Evolutionary conservation across 768 basidiomycete species (phyloP).

Genomic region (Tricholoma hemisulphureum): DNA sequence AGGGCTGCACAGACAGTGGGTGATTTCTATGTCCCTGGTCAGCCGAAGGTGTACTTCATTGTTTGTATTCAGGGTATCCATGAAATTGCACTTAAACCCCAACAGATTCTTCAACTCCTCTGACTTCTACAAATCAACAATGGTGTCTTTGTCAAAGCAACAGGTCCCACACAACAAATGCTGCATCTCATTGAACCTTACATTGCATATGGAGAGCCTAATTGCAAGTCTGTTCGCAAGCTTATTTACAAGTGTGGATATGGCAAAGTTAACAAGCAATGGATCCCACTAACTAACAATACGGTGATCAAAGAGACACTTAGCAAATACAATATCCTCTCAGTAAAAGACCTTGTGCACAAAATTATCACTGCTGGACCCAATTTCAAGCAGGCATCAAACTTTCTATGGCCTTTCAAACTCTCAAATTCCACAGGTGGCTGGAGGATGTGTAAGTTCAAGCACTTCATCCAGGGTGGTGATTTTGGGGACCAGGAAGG

Average conservation of each 20-base stretch:
- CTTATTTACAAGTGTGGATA: slow-evolving; percentile 99
- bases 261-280: slow-evolving; percentile 97
- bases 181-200: slow-evolving; percentile 97
- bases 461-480: slow-evolving; percentile 93
- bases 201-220: slow-evolving; percentile 96
- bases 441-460: slow-evolving; percentile 98
- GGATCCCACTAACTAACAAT: slow-evolving; percentile 94
- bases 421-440: slow-evolving; percentile 98
- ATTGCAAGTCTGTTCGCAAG: slow-evolving; percentile 95
- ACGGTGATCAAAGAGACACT: slow-evolving; percentile 86
- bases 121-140: slow-evolving; percentile 99
- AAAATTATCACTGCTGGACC: slow-evolving; percentile 95
- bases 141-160: slow-evolving; percentile 97
- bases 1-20: slow-evolving; percentile 87
- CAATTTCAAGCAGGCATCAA: slow-evolving; percentile 98
- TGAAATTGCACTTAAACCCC: slow-evolving; percentile 98
- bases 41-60: slow-evolving; percentile 97
- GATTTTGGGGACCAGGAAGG: slow-evolving; percentile 96
- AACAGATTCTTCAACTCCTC: slow-evolving; percentile 97
- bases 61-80: slow-evolving; percentile 99
- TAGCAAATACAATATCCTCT: slow-evolving; percentile 94
- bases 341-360: slow-evolving; percentile 95
- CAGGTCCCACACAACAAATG: slow-evolving; percentile 96
- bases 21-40: slow-evolving; percentile 96
- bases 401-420: slow-evolving; percentile 99